A percentile compares a stretch with the other conserved stretches of the same genome.
These are phyloP conservation scores for Vaccinium vitisidaea DNA, from an alignment of 148 eudicot genomes.

Conservation along the genomic window DNA sequence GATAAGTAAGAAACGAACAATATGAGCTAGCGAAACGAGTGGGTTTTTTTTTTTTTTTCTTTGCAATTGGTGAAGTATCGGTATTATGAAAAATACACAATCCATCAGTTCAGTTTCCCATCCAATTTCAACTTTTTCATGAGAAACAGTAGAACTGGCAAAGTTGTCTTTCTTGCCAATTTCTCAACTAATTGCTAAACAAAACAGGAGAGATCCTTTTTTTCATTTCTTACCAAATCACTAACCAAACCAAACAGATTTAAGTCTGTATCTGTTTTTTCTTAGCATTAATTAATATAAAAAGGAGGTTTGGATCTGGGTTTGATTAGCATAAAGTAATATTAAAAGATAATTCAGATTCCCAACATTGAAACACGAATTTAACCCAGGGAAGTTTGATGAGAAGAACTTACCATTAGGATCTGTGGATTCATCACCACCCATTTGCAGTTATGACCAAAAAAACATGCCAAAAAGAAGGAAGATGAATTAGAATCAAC, in stretches of 20 bases:
- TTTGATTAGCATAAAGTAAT: not conserved
- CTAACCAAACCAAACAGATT: too few relatives aligned
- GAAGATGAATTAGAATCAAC: not conserved
- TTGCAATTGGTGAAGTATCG: not conserved
- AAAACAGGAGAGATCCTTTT: too few relatives aligned
- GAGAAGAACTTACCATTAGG: slow-evolving; percentile 23
- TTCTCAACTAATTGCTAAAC: not conserved
- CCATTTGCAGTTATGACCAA: slow-evolving; percentile 18
- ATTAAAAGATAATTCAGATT: not conserved
- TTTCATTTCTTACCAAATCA: too few relatives aligned
- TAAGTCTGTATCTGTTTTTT: too few relatives aligned
- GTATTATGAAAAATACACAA: not conserved
- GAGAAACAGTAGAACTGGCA: not conserved
- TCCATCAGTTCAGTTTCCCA: not conserved
- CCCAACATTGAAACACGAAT: not conserved
- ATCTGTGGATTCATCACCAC: slow-evolving; percentile 12
- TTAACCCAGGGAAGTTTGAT: not conserved
- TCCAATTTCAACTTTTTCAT: not conserved
- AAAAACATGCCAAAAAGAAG: not conserved
- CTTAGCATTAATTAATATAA: too few relatives aligned
- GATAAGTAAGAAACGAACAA: not conserved
- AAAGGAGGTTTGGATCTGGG: not conserved
- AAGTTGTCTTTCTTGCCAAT: not conserved
- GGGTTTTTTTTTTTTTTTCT: not conserved
- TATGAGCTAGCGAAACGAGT: not conserved